Base-by-base conservation (phyloP, 371 early-diverging fungal genomes). In the Capillidium heterosporum region DNA sequence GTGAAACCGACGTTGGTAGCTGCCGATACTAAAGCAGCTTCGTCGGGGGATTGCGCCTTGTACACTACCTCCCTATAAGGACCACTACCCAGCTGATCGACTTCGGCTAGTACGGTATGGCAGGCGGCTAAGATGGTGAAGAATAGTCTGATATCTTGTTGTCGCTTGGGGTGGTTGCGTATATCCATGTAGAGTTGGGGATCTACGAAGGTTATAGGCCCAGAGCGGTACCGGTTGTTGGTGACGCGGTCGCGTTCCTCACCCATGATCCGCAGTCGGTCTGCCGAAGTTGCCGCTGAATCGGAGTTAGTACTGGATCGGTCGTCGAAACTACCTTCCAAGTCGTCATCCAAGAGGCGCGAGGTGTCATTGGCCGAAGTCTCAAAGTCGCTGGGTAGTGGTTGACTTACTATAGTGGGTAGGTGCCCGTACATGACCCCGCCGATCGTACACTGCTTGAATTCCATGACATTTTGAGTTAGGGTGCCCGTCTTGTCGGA, bases 391-490 rank as follows among this genome's bases (percentile, higher is more conserved):
- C 26, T 24, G 24, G 47, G 23, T 10, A 19, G 4, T n/a, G n/a
- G n/a, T n/a, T n/a, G n/a, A n/a, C n/a, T n/a, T n/a, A n/a, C n/a
- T 5, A 24, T 17, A 47, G 4, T 24, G 26, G 47, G 57, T 17
- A 51, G 47, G 17, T 87, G 84, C 0, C 86, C 70, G 67, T 85
- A 89, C n/a, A 76, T 76, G 32, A 80, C 59, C 41, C 89, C 89
- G n/a, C 75, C 84, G 54, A 89, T 83, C 1, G 83, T 82, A 55
- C 80, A 84, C 63, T 87, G 77, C 32, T 85, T 84, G 67, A 95
- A 91, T 60, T 85, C 82, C 98, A 97, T 97, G 58, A 87, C 80
- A 66, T 97, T 97, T 62, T 87, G 85, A 0, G 98, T 97, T 55
- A 97, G 69, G 2, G 98, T 97, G 35, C 98, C 98, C 10, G 98